These are phyloP conservation scores for Fremontodendron californicum DNA, from an alignment of 345 rosid genomes.

Conservation along the genomic window DNA sequence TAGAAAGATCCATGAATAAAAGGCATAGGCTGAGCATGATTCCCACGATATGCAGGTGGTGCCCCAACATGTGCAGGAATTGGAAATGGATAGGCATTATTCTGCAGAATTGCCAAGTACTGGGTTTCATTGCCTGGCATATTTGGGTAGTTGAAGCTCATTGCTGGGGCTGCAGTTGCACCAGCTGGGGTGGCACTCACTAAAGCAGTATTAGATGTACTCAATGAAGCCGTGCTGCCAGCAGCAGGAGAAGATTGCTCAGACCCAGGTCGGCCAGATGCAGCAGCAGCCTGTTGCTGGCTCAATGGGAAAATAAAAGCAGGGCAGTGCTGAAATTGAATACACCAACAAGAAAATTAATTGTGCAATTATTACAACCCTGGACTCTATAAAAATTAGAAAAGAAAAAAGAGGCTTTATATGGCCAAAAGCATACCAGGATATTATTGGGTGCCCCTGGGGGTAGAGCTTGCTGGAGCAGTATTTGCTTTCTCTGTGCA, in stretches of 20 bases:
- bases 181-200: conserved; percentile 50
- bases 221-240: conserved; percentile 35
- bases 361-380: not conserved
- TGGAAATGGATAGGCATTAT: conserved; percentile 71
- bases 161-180: conserved; percentile 54
- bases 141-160: conserved; percentile 81
- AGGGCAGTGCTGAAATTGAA: conserved; percentile 63
- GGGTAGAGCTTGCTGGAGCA: conserved; percentile 83
- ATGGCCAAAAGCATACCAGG: conserved; percentile 44
- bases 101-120: conserved; percentile 87
- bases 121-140: conserved; percentile 83
- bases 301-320: conserved; percentile 82
- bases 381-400: not conserved
- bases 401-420: not conserved
- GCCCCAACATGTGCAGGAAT: conserved; percentile 87
- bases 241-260: conserved; percentile 49
- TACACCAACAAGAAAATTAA: not conserved
- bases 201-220: conserved; percentile 42
- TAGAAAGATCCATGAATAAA: conserved; percentile 84
- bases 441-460: conserved; percentile 73
- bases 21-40: conserved; percentile 67
- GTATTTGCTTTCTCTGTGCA: conserved; percentile 72
- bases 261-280: conserved; percentile 59
- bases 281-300: conserved; percentile 81
- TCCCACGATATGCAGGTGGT: conserved; percentile 63